Percentiles rank a stretch among this genome's conserved stretches.
Conservation (phyloP, 129 eudicot species). For the Gnaphalium uliginosum region DNA sequence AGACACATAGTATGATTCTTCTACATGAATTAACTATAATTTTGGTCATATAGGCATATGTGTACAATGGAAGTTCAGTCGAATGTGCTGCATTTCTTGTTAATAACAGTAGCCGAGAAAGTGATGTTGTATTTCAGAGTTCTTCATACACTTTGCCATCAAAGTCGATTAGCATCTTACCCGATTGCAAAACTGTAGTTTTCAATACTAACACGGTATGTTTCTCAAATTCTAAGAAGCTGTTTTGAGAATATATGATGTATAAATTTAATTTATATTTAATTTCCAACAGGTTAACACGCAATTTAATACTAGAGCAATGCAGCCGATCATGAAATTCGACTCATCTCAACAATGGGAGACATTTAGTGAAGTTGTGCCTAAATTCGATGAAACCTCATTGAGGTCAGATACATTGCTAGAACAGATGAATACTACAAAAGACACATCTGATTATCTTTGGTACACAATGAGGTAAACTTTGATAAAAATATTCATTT, state of each 20-base stretch:
- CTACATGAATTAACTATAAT: neutral
- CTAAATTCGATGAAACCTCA: slow-evolving; percentile 43
- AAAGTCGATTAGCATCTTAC: slow-evolving; percentile 83
- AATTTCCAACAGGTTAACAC: slow-evolving; percentile 54
- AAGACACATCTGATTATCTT: slow-evolving; percentile 85
- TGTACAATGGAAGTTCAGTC: slow-evolving; percentile 40
- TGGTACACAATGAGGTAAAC: slow-evolving; percentile 84
- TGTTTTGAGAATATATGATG: neutral
- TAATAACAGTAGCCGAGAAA: slow-evolving; percentile 36
- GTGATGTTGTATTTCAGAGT: slow-evolving; percentile 48
- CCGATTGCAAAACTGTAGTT: slow-evolving; percentile 68
- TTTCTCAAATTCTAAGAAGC: slow-evolving; percentile 2
- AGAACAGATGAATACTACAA: slow-evolving; percentile 80
- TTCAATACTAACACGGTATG: slow-evolving; percentile 80
- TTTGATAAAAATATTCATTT: neutral
- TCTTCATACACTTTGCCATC: slow-evolving; percentile 51
- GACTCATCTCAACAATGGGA: slow-evolving; percentile 54
- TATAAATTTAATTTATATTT: neutral
- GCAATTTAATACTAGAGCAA: slow-evolving; percentile 45
- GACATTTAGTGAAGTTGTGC: slow-evolving; percentile 46
- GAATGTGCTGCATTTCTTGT: slow-evolving; percentile 76
- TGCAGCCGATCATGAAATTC: slow-evolving; percentile 42
- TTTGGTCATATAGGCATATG: slow-evolving; percentile 56
- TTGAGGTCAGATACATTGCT: slow-evolving; percentile 50
- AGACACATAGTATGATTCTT: neutral